phyloP scores from a whole-genome alignment of 306 rosid genomes.

The Gynostemma pentaphyllum region DNA sequence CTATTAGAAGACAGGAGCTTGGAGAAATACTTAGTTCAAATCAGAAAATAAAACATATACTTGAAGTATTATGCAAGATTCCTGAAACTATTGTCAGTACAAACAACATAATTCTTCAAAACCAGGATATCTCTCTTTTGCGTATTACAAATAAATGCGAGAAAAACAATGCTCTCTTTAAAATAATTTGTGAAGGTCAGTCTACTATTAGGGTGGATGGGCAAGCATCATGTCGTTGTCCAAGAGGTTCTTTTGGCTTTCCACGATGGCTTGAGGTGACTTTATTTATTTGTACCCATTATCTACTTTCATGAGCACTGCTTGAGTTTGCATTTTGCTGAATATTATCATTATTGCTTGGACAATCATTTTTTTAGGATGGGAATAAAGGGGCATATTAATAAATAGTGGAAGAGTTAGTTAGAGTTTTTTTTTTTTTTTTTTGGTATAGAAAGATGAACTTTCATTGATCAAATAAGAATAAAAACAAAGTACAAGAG shows the following conservation, averaged over 20 bases:
- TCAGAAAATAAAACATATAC: constrained; percentile 41
- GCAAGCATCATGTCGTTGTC: constrained; percentile 34
- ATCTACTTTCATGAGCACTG: background rate
- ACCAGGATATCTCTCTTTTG: constrained; percentile 69
- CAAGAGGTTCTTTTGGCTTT: constrained; percentile 79
- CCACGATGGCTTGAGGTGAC: constrained; percentile 97
- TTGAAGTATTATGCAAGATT: constrained; percentile 51
- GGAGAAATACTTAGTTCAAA: constrained; percentile 71
- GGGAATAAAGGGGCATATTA: too few relatives aligned
- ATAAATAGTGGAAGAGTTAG: too few relatives aligned
- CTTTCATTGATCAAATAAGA: too few relatives aligned
- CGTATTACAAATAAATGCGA: constrained; percentile 73
- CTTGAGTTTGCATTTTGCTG: background rate
- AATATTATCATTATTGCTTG: background rate
- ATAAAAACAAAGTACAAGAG: too few relatives aligned
- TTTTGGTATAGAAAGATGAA: too few relatives aligned
- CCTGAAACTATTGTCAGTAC: constrained; percentile 94
- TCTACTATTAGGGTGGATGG: constrained; percentile 38
- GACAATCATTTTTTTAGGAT: too few relatives aligned
- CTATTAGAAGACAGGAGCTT: constrained; percentile 76
- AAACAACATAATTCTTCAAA: constrained; percentile 86
- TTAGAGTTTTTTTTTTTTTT: too few relatives aligned
- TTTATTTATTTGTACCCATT: constrained; percentile 16
- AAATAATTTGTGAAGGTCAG: constrained; percentile 76
- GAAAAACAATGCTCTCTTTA: constrained; percentile 49